phyloP scores from a whole-genome alignment of 2,329 filamentous ascomycete genomes.

The Passalora sequoiae region DNA sequence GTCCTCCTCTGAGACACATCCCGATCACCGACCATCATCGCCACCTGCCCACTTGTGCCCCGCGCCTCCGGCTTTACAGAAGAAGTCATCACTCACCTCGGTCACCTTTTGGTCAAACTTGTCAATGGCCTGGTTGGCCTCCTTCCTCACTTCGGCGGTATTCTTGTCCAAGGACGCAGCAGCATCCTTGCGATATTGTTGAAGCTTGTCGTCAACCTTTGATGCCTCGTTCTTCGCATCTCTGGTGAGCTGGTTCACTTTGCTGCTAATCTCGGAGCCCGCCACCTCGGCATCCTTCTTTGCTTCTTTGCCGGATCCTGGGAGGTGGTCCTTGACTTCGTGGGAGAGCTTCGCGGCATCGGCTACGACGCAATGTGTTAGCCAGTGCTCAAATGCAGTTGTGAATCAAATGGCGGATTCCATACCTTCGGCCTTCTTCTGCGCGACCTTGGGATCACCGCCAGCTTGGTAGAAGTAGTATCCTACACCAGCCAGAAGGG shows the following conservation, averaged over 20 bases:
- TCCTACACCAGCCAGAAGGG: slow-evolving; percentile 61
- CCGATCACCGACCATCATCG: slow-evolving; percentile 4
- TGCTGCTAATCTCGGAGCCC: slow-evolving; percentile 51
- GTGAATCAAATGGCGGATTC: too few relatives aligned
- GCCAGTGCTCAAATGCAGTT: neutral
- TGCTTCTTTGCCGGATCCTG: slow-evolving; percentile 56
- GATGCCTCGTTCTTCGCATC: slow-evolving; percentile 50
- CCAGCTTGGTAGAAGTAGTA: slow-evolving; percentile 92
- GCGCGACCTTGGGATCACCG: slow-evolving; percentile 72
- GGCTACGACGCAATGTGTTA: slow-evolving; percentile 47
- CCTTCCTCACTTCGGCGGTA: slow-evolving; percentile 40
- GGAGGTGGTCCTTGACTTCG: slow-evolving; percentile 61
- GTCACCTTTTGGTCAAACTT: slow-evolving; percentile 75
- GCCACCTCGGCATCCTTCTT: slow-evolving; percentile 52
- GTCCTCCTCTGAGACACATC: too few relatives aligned
- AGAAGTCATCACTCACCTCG: slow-evolving; percentile 24
- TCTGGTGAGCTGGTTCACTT: slow-evolving; percentile 58
- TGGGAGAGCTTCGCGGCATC: slow-evolving; percentile 67
- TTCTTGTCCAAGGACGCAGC: slow-evolving; percentile 57
- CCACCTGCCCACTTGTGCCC: slow-evolving; percentile 16
- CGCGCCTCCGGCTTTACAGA: slow-evolving; percentile 17
- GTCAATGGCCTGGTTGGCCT: slow-evolving; percentile 56
- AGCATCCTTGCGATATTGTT: slow-evolving; percentile 42
- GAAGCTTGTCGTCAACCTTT: slow-evolving; percentile 27
- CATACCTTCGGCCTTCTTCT: slow-evolving; percentile 80